phyloP scores from a whole-genome alignment of 2,329 filamentous ascomycete genomes.

The Aspergillus sp. region DNA sequence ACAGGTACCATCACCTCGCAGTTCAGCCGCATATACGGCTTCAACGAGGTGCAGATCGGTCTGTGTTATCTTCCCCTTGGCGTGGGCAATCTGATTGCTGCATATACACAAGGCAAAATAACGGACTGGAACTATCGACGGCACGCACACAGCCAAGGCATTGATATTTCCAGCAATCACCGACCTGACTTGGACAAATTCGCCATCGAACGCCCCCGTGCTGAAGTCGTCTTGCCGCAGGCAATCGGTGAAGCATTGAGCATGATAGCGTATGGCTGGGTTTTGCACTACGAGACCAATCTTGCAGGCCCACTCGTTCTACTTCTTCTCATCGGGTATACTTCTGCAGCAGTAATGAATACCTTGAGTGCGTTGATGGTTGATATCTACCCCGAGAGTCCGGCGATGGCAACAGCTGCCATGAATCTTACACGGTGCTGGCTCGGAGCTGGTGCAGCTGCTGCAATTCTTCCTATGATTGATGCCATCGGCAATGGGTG shows the following conservation, averaged over 20 bases:
- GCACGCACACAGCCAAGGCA: not conserved
- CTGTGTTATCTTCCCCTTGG: conserved; percentile 2
- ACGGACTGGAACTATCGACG: conserved; percentile 7
- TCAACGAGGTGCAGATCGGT: conserved; percentile 5
- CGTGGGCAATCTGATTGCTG: not conserved
- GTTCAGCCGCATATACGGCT: not conserved
- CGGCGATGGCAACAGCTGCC: conserved; percentile 44
- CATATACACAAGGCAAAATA: not conserved
- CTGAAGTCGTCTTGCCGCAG: conserved; percentile 38
- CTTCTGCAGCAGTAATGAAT: conserved; percentile 40
- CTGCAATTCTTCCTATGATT: conserved; percentile 42
- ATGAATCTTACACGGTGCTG: conserved; percentile 45
- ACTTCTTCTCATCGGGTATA: conserved; percentile 37
- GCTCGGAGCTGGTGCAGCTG: conserved; percentile 42
- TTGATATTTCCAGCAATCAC: not conserved
- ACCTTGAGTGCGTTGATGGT: conserved; percentile 48
- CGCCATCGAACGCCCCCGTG: conserved; percentile 42
- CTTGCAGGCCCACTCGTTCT: conserved; percentile 37
- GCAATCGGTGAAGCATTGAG: conserved; percentile 28
- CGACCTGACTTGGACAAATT: not conserved
- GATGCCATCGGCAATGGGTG: conserved; percentile 43
- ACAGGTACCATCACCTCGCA: not conserved
- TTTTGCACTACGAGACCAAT: conserved; percentile 31
- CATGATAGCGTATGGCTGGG: conserved; percentile 41
- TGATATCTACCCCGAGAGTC: conserved; percentile 40